Evolutionary conservation across 1,284 basidiomycete species (phyloP), one percentile per base, ranked within the genome.

Genomic region (Ustilago curta): DNA sequence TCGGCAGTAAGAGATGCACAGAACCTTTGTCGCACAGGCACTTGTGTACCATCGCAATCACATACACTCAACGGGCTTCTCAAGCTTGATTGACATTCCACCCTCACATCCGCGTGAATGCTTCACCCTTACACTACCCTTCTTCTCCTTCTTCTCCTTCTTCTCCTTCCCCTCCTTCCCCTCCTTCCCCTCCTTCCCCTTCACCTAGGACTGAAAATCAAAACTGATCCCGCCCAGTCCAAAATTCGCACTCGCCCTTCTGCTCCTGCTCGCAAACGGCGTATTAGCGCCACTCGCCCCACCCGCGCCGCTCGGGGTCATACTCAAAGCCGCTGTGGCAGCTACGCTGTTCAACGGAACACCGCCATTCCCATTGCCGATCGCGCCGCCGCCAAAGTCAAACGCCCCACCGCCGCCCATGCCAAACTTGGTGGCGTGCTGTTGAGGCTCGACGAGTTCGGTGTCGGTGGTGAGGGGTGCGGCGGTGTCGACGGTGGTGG

Each of bases 321-420:
- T 63, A 29, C 71, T 53, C 66, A 73, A 35, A 0, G 65, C 70
- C 21, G 70, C 70, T 9, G 19, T 59, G 0, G 68, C 72, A 1
- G 72, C 72, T 8, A 66, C 72, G 8, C 48, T 50, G 23, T 68
- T 75, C 21, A 66, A 37, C 29, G 72, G 72, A 2, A 75, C 68
- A 0, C 74, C 77, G 11, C 66, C 70, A 21, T 69, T 75, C 19
- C 74, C 77, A 25, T 76, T 76, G 1, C 59, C 76, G 27, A 70
- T 71, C 21, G 60, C 68, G 4, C 77, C 77, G 8, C 77, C 72
- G 50, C 60, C 76, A 52, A 77, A 74, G 37, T 70, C 78, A 29
- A 76, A 76, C 11, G 59, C 70, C 2, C 61, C 68, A 7, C 67
- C 73, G 21, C 77, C 72, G 19, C 73, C 73, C 73, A 76, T 76